Evolutionary conservation across 2,329 filamentous ascomycete species (phyloP), one percentile per base, ranked within the genome.

Genomic region (Plectosphaerella sp.): DNA sequence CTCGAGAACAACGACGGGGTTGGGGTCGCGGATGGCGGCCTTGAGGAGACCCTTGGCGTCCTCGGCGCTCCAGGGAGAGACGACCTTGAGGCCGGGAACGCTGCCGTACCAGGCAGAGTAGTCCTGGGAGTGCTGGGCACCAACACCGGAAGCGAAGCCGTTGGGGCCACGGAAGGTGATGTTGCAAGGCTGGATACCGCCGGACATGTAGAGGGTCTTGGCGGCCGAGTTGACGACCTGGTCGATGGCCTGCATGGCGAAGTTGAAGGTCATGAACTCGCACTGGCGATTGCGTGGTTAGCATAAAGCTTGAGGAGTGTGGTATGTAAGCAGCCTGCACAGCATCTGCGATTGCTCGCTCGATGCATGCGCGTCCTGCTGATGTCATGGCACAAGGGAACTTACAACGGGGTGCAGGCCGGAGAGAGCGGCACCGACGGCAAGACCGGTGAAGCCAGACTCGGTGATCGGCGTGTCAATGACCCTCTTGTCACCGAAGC

Each of bases 191-290:
- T 99, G 94, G 73, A 97, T 97, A 73, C 94, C 94, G 66, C 94
- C 94, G 59, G 94, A 97, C 94, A 99, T 99, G 82, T 99, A 99
- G 69, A 99, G 93, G 53, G 94, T 99, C 83, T 99, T 99, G 68
- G 91, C 94, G 63, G 82, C 94, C 48, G 93, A 97, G 86, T 99
- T 99, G 84, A 99, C 92, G 70, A 99, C 90, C 74, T 99, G 94
- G 73, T 99, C 94, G 74, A 99, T 99, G 70, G 94, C 91, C 79
- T 99, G 94, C 94, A 99, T 99, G 73, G 94, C 93, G 71, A 97
- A 97, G 84, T 99, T 99, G 86, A 96, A 97, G 67, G 94, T 99
- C 94, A 99, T 99, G 83, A 99, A 99, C 79, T 99, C 94, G 83
- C 89, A 94, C 90, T 94, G 60, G 9, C 16, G 33, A 47, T 18